Evolutionary conservation across 495 filamentous ascomycete genomes (phyloP).

Genomic region (Cercophora scortea): DNA sequence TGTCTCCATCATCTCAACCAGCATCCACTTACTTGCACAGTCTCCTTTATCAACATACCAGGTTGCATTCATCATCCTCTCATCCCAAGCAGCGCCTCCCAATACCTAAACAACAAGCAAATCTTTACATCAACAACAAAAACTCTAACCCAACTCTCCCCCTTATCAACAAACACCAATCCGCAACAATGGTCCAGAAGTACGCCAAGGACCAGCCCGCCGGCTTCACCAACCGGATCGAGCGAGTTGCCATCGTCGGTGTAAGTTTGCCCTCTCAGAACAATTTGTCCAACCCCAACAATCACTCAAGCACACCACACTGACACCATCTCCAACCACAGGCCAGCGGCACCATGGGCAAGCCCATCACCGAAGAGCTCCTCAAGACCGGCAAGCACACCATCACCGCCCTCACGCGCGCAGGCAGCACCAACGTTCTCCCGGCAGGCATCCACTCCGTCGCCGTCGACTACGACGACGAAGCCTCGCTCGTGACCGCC

Average conservation of each 20-base stretch:
- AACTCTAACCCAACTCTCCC: not conserved
- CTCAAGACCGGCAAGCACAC: slow-evolving; percentile 43
- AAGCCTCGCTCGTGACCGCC: slow-evolving; percentile 27
- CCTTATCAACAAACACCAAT: not conserved
- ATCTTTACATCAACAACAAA: too few relatives aligned
- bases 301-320: not conserved
- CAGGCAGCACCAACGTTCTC: slow-evolving; percentile 25
- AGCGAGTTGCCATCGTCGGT: slow-evolving; percentile 40
- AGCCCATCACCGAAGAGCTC: slow-evolving; percentile 41
- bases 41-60: too few relatives aligned
- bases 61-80: too few relatives aligned
- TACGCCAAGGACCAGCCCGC: slow-evolving; percentile 18
- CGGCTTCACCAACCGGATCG: slow-evolving; percentile 24
- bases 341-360: slow-evolving; percentile 53
- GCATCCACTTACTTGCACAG: too few relatives aligned
- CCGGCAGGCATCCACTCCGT: slow-evolving; percentile 31
- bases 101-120: too few relatives aligned
- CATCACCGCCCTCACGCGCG: slow-evolving; percentile 49
- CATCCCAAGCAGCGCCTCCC: too few relatives aligned
- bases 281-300: not conserved
- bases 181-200: not conserved
- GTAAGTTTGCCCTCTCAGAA: slow-evolving; percentile 19
- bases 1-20: too few relatives aligned
- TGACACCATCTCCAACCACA: slow-evolving; percentile 12
- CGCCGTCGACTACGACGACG: slow-evolving; percentile 30